Percentiles rank a stretch among this genome's conserved stretches.
Conservation (phyloP, 2,329 filamentous ascomycete species). For the Onygenales sp. region DNA sequence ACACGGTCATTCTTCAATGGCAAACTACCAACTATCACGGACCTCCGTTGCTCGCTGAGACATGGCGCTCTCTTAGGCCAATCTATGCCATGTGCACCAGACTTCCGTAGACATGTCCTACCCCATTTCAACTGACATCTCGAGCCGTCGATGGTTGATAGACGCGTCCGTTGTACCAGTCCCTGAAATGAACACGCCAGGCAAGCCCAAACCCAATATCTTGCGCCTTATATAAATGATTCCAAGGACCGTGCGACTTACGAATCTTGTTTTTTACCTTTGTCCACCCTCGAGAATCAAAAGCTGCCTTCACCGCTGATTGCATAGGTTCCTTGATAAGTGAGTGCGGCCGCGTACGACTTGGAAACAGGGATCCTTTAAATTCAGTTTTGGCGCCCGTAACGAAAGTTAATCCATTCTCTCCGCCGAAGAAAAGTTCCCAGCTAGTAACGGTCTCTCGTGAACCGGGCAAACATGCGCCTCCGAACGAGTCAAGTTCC, state of each 20-base stretch:
- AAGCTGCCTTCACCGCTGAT: neutral
- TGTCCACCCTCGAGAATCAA: neutral
- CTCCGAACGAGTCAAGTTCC: neutral
- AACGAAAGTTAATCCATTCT: neutral
- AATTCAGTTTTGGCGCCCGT: neutral
- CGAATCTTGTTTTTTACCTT: slow-evolving; percentile 1
- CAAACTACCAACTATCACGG: too few species aligned
- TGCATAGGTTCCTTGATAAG: neutral
- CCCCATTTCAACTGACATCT: neutral
- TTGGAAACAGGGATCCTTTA: neutral
- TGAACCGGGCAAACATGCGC: neutral
- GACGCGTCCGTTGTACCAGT: slow-evolving; percentile 1
- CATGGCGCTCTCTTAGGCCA: too few species aligned
- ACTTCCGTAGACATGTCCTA: neutral
- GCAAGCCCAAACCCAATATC: neutral
- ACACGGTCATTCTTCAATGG: too few species aligned
- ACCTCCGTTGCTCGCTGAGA: too few species aligned
- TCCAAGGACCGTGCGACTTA: neutral
- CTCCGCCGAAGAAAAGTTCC: neutral
- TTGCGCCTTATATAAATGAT: neutral
- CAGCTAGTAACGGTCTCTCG: neutral
- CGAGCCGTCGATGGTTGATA: neutral
- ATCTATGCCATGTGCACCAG: too few species aligned
- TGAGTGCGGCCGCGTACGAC: neutral
- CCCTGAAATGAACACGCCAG: neutral